Conservation (phyloP, 2,329 filamentous ascomycete species). For the Orbilia brochopaga region DNA sequence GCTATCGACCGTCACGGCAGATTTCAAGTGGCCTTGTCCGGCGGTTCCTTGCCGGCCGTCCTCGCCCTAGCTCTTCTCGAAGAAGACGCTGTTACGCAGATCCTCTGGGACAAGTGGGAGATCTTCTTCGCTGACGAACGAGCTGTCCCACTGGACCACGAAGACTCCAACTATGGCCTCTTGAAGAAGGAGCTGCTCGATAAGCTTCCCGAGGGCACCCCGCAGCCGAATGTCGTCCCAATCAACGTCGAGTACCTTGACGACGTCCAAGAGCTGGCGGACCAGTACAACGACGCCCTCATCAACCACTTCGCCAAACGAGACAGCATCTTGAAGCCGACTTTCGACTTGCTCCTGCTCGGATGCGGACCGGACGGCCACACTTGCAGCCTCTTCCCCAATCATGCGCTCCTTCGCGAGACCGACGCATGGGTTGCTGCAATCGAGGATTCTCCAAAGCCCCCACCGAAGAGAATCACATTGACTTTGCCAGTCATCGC, state of each 20-base stretch:
- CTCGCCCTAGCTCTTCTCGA: constrained; percentile 82
- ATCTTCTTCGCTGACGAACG: constrained; percentile 99
- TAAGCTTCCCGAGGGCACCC: constrained; percentile 74
- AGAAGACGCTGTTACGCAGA: constrained; percentile 57
- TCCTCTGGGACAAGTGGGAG: constrained; percentile 88
- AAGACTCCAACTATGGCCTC: constrained; percentile 91
- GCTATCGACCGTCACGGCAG: constrained; percentile 78
- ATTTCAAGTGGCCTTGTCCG: constrained; percentile 93
- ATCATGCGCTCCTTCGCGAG: constrained; percentile 84
- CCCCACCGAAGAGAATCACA: constrained; percentile 86
- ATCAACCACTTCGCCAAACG: constrained; percentile 85
- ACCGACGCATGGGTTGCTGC: constrained; percentile 88
- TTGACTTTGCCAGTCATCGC: constrained; percentile 88
- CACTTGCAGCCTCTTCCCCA: constrained; percentile 94
- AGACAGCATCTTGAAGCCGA: constrained; percentile 90
- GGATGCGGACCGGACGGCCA: constrained; percentile 96
- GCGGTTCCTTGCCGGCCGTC: constrained; percentile 87
- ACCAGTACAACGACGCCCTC: constrained; percentile 87
- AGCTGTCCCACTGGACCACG: constrained; percentile 86
- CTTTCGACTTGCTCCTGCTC: constrained; percentile 92
- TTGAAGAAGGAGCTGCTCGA: constrained; percentile 86
- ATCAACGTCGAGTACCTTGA: constrained; percentile 62
- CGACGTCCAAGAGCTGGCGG: constrained; percentile 88
- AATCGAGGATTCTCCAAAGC: constrained; percentile 93
- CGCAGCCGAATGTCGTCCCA: constrained; percentile 62